Evolutionary conservation across 116 monocot species (phyloP).

Genomic region (Papilionanthe hybrid): DNA sequence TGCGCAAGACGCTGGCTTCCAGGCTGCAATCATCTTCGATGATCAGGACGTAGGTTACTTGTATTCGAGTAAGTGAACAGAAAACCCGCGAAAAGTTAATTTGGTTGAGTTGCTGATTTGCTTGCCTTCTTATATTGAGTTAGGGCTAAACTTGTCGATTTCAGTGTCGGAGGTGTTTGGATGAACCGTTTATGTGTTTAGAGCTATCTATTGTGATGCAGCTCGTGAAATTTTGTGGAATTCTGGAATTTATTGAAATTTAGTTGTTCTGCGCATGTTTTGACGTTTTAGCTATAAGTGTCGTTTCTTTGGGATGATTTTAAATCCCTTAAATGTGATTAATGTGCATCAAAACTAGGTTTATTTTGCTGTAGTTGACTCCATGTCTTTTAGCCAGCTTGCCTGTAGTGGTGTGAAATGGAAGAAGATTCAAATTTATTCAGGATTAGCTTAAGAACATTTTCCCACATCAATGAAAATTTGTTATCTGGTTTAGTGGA

Average conservation of each 20-base stretch:
- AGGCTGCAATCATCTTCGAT: constrained; percentile 38
- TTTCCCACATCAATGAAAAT: not conserved
- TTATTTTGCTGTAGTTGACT: not conserved
- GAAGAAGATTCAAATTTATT: not conserved
- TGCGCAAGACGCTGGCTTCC: constrained; percentile 38
- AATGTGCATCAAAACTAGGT: not conserved
- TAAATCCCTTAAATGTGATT: not conserved
- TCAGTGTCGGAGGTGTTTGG: not conserved
- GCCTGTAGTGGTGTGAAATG: not conserved
- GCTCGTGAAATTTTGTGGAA: not conserved
- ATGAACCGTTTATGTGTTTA: not conserved
- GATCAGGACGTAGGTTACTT: constrained; percentile 31
- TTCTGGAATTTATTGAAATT: not conserved
- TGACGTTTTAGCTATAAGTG: not conserved
- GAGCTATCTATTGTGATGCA: not conserved
- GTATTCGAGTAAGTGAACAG: constrained; percentile 32
- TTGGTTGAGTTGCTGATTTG: not conserved
- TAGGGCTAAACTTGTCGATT: not conserved
- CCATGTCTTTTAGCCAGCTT: not conserved
- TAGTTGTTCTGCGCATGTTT: not conserved
- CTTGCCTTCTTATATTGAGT: not conserved
- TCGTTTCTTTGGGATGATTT: not conserved
- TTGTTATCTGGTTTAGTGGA: not conserved
- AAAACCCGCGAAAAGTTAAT: not conserved
- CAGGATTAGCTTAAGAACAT: not conserved